phyloP scores from a whole-genome alignment of 371 early-diverging fungal genomes.

The Syncephalastrum monosporum region DNA sequence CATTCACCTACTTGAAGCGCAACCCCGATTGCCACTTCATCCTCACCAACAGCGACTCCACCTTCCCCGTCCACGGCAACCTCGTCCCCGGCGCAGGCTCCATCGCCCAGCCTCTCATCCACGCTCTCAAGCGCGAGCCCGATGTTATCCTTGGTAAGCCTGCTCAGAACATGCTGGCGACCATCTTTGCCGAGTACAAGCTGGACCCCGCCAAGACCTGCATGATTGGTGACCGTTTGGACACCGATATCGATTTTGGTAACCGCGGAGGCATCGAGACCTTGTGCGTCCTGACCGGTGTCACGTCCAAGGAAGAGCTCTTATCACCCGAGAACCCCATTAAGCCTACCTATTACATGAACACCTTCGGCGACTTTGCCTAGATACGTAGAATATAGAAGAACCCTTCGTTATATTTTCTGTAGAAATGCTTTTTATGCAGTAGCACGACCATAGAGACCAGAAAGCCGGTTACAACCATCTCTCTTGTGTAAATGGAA shows the following conservation, averaged over 20 bases:
- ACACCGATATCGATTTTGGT: constrained; percentile 97
- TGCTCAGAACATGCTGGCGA: constrained; percentile 86
- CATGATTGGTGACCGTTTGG: constrained; percentile 97
- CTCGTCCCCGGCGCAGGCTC: constrained; percentile 89
- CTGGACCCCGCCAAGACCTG: constrained; percentile 80
- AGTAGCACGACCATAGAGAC: too few relatives aligned
- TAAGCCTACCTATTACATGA: constrained; percentile 57
- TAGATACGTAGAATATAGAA: too few relatives aligned
- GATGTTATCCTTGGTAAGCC: constrained; percentile 91
- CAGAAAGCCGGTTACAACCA: too few relatives aligned
- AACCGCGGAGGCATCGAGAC: constrained; percentile 83
- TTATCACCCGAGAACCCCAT: constrained; percentile 44
- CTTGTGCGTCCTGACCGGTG: constrained; percentile 90
- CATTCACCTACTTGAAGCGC: constrained; percentile 75
- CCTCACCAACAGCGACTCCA: constrained; percentile 92
- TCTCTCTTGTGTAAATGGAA: too few relatives aligned
- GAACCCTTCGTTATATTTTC: too few relatives aligned
- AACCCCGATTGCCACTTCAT: constrained; percentile 80
- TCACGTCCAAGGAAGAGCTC: constrained; percentile 51
- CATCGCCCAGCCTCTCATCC: constrained; percentile 71
- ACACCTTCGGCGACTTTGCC: constrained; percentile 55
- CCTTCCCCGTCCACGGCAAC: constrained; percentile 78
- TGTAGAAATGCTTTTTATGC: too few relatives aligned
- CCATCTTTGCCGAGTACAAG: constrained; percentile 77
- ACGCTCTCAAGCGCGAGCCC: constrained; percentile 74